Conservation (phyloP, 257 asterid genomes). For the Buddleja alternifolia region DNA sequence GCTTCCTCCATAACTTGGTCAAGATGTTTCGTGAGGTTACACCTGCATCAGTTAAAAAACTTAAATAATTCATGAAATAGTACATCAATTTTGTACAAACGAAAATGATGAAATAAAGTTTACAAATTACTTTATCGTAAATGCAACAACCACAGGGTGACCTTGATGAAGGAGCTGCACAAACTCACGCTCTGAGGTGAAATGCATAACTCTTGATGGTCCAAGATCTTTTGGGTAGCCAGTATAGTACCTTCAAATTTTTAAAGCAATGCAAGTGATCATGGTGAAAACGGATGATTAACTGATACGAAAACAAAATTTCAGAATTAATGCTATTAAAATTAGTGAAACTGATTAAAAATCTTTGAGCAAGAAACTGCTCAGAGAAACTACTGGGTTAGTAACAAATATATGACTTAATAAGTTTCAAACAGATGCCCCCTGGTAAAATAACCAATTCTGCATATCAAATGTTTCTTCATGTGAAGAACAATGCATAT, state of each 20-base stretch:
- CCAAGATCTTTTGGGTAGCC: constrained; percentile 96
- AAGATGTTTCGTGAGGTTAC: constrained; percentile 87
- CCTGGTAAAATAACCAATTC: background rate
- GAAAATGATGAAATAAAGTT: constrained; percentile 17
- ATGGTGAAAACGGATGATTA: background rate
- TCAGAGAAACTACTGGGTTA: background rate
- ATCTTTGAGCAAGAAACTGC: background rate
- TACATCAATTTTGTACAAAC: background rate
- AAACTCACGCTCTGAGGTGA: constrained; percentile 91
- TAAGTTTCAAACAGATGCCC: background rate
- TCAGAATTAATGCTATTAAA: background rate
- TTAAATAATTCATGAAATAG: constrained; percentile 10
- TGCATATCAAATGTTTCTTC: background rate
- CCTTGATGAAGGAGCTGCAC: constrained; percentile 96
- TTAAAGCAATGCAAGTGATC: constrained; percentile 20
- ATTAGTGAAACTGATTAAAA: no score
- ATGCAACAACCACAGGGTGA: constrained; percentile 89
- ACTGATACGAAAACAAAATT: background rate
- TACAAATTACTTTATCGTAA: constrained; percentile 74
- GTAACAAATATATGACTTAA: constrained; percentile 9
- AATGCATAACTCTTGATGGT: constrained; percentile 77
- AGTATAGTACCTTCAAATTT: constrained; percentile 68
- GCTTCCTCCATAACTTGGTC: constrained; percentile 90
- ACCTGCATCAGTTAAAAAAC: constrained; percentile 45
- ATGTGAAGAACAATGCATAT: constrained; percentile 2